Evolutionary conservation across 176 grass and related monocot species (phyloP).

Genomic region (Eragrostis curvula): DNA sequence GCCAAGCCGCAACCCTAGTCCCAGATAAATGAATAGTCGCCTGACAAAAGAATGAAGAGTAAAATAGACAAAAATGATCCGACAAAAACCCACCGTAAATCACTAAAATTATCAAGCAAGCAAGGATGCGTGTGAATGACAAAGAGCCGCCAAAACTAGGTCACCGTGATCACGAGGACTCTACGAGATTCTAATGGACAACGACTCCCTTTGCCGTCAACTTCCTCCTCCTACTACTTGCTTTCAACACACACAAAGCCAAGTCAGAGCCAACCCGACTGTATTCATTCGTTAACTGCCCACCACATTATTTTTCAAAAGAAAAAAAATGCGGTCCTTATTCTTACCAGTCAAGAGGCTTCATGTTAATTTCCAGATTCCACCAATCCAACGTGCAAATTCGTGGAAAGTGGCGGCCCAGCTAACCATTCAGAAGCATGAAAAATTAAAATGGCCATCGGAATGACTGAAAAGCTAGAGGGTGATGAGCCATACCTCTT

Average conservation of each 20-base stretch:
- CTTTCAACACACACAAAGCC: slow-evolving; percentile 1
- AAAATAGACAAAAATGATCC: too few relatives aligned
- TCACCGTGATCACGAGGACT: neutral
- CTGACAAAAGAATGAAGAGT: too few relatives aligned
- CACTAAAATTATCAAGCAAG: neutral
- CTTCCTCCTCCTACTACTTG: slow-evolving; percentile 7
- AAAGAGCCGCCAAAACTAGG: neutral
- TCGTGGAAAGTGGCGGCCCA: slow-evolving; percentile 32
- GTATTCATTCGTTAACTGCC: slow-evolving; percentile 5
- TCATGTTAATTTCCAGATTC: neutral
- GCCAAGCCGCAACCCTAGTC: too few relatives aligned
- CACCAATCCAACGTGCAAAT: slow-evolving; percentile 7
- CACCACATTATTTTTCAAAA: slow-evolving; percentile 5
- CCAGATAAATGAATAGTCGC: too few relatives aligned
- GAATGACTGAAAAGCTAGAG: slow-evolving; percentile 19
- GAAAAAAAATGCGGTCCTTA: neutral
- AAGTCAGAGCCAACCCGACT: neutral
- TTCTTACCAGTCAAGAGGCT: slow-evolving; percentile 16
- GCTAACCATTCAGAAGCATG: slow-evolving; percentile 18
- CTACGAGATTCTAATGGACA: slow-evolving; percentile 26
- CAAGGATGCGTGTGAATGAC: slow-evolving; percentile 11
- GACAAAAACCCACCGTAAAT: too few relatives aligned
- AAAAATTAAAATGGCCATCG: slow-evolving; percentile 9
- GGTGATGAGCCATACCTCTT: neutral
- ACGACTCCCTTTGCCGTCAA: slow-evolving; percentile 29